Base-by-base conservation (phyloP, 2,329 filamentous ascomycete species). In the Talaromyces verruculosus region DNA sequence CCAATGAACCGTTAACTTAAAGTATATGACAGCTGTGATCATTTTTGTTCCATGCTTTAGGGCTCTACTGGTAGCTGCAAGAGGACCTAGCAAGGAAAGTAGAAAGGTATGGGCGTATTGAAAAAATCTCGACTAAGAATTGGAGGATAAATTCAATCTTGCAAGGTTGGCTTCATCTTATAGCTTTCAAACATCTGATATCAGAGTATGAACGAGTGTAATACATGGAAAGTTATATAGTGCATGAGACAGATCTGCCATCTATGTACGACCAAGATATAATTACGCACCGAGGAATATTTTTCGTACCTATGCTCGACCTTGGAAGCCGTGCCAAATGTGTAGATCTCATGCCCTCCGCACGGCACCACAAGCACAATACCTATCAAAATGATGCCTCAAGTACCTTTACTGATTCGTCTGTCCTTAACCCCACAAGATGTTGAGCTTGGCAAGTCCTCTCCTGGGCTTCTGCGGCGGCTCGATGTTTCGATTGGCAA, bases 401-500 rank as follows among this genome's bases (percentile, higher is more conserved):
- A n/a, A 22, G 43, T 45, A 22, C 43, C n/a, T 45, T 19, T 19
- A 45, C n/a, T 19, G 4, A 11, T 45, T 22, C 3, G 19, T 13
- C 35, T 37, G 1, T 22, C 3, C 7, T 45, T 10, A 45, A 13
- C 43, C 33, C 77, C 77, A 79, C 2, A 79, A 61, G n/a, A 79
- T 73, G 66, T 78, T 79, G 7, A 79, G 66, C 61, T 69, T 72
- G n/a, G 68, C 66, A 67, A 71, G 72, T 8, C 73, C 71, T 17
- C 37, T 73, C 39, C 68, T 69, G 37, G 65, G 67, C 17, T 75
- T 70, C 4, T 71, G 71, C 6, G 71, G 65, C 60, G 74, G 72
- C 30, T 80, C 78, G 0, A 75, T 74, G 30, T 78, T 74, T 15
- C 71, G 69, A 0, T 72, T 70, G 6, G 73, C 75, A 55, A 85